These are phyloP conservation scores for Barnettozyma wickerhamii DNA, from an alignment of 805 yeast species.

Conservation along the genomic window DNA sequence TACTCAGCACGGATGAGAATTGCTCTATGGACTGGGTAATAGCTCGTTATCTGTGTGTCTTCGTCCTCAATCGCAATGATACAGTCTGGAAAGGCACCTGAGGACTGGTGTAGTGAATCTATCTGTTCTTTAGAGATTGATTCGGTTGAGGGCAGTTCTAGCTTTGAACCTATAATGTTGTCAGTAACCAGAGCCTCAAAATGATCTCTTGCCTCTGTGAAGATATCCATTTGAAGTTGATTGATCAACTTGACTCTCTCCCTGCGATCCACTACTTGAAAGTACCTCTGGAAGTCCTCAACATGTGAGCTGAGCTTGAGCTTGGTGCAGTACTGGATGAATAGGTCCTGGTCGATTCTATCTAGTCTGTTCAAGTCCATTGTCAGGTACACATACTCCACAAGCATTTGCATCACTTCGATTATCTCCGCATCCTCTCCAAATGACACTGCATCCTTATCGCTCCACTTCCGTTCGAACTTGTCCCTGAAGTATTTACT, in stretches of 20 bases:
- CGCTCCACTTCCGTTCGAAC: conserved; percentile 24
- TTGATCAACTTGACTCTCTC: conserved; percentile 30
- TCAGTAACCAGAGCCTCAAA: conserved; percentile 16
- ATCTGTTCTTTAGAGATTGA: conserved; percentile 9
- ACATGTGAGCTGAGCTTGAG: conserved; percentile 35
- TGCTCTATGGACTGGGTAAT: conserved; percentile 63
- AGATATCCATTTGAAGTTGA: conserved; percentile 21
- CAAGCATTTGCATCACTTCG: conserved; percentile 21
- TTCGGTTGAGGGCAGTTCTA: conserved; percentile 1
- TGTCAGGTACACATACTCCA: conserved; percentile 34
- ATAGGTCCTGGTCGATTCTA: conserved; percentile 23
- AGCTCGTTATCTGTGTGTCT: conserved; percentile 21
- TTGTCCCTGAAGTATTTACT: conserved; percentile 28
- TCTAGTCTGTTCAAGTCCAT: conserved; percentile 37
- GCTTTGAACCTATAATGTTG: conserved; percentile 17
- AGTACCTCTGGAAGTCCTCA: conserved; percentile 29
- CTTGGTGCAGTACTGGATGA: conserved; percentile 31
- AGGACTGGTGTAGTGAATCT: conserved; percentile 12
- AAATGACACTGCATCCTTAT: conserved; percentile 17
- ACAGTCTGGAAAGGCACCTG: conserved; percentile 40
- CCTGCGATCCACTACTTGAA: conserved; percentile 25
- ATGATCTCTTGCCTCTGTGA: conserved; percentile 20
- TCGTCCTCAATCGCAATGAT: conserved; percentile 35
- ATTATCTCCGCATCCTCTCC: conserved; percentile 18
- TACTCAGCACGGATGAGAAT: conserved; percentile 59